Evolutionary conservation across 2,329 filamentous ascomycete species (phyloP), one percentile per base, ranked within the genome.

Genomic region (Colletotrichum costaricense): DNA sequence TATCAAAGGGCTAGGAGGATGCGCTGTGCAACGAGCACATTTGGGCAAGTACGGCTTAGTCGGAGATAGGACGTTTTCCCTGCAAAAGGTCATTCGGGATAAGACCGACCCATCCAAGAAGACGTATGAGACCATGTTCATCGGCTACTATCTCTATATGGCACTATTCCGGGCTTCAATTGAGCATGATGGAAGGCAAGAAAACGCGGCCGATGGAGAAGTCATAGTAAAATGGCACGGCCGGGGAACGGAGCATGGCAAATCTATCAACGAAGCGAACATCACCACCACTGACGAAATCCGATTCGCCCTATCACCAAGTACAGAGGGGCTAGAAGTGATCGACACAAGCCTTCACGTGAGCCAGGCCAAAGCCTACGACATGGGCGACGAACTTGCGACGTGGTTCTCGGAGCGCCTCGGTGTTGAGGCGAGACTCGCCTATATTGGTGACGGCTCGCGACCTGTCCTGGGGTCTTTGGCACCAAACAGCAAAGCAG

Each of bases 331-430:
- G 0, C 81, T 93, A 2, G 80, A 85, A 0, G 81, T 80, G 33
- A 77, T 91, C 0, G 81, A 87, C 5, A 81, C 94, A 64, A 83
- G 85, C 46, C 87, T 95, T 78, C 89, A 93, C 76, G 82, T 83
- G 63, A 93, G 91, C 78, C 79, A 85, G 0, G 88, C 90, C 0
- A 81, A 81, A 16, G 91, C 87, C 1, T 93, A 91, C 78, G 86
- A 90, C 62, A 93, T 95, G 91, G 90, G 90, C 2, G 77, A 82
- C 3, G 68, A 81, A 30, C 91, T 89, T 77, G 89, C 91, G 73
- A 80, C 81, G 22, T 95, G 93, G 92, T 94, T 95, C 82, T 89
- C 89, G 12, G 84, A 86, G 19, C 88, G 90, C 72, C 90, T 95
- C 33, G 92, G 92, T 4, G 92, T 90, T 78, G 81, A 84, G 3